Evolutionary conservation across 768 basidiomycete genomes (phyloP).

Genomic region (Suillus variegatus): DNA sequence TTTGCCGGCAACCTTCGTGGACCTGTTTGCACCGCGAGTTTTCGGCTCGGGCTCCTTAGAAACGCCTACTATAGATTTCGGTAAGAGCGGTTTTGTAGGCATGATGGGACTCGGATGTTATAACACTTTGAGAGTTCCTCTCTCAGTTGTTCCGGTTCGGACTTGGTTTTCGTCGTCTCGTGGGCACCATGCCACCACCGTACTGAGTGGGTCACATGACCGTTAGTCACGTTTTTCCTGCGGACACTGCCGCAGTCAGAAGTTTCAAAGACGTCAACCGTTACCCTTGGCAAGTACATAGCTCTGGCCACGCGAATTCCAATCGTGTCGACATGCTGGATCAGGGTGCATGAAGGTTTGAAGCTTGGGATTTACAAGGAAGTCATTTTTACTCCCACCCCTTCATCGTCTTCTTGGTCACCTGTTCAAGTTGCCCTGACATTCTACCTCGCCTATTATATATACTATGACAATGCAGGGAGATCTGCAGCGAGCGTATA

Average conservation of each 20-base stretch:
- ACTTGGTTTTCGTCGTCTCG: background rate
- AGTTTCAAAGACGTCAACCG: background rate
- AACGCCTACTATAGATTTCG: slow-evolving; percentile 28
- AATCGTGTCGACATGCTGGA: background rate
- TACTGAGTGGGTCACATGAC: background rate
- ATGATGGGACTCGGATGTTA: slow-evolving; percentile 15
- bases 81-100: slow-evolving; percentile 33
- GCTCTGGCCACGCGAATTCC: background rate
- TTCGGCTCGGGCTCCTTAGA: slow-evolving; percentile 37
- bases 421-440: background rate
- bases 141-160: background rate
- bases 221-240: background rate
- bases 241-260: too few species aligned
- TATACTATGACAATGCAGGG: background rate
- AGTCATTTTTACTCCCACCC: background rate
- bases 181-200: too few species aligned
- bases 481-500: background rate
- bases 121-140: background rate
- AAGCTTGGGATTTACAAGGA: background rate
- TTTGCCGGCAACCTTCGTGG: slow-evolving; percentile 82
- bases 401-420: background rate
- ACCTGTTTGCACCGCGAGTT: slow-evolving; percentile 71
- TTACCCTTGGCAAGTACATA: background rate
- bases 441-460: background rate
- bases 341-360: background rate